These are phyloP conservation scores for Aurantiochytrium sp. DNA, from an alignment of 108 stramenopile species.

Conservation along the genomic window DNA sequence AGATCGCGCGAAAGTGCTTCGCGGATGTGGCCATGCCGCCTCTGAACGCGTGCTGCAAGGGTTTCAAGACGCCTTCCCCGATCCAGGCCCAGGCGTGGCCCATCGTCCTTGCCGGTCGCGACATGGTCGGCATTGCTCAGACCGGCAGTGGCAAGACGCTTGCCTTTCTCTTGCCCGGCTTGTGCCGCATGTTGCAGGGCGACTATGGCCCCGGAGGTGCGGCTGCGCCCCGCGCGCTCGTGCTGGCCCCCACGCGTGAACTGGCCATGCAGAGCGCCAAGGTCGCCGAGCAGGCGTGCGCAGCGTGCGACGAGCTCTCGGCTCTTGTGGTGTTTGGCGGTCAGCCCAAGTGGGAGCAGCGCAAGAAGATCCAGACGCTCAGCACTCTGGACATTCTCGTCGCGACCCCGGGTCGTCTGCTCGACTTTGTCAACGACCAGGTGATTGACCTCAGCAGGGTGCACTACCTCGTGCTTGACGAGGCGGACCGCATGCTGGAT, in stretches of 20 bases:
- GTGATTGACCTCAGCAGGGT: constrained; percentile 66
- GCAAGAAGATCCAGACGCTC: constrained; percentile 55
- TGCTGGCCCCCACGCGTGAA: constrained; percentile 94
- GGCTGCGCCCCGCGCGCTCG: constrained; percentile 74
- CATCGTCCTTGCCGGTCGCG: constrained; percentile 48
- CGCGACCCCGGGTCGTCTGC: constrained; percentile 90
- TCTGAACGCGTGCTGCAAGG: constrained; percentile 47
- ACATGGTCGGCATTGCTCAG: constrained; percentile 90
- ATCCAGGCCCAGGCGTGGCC: constrained; percentile 98
- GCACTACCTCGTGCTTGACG: constrained; percentile 80
- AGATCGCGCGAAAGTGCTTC: constrained; percentile 59
- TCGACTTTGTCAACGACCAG: constrained; percentile 82
- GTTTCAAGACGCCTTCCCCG: constrained; percentile 75
- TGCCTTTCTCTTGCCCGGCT: constrained; percentile 84
- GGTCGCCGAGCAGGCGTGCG: constrained; percentile 78
- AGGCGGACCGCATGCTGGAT: constrained; percentile 81
- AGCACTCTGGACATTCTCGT: constrained; percentile 73
- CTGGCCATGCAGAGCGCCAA: constrained; percentile 88
- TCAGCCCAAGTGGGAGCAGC: constrained; percentile 81
- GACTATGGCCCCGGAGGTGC: constrained; percentile 26
- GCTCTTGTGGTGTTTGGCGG: constrained; percentile 88
- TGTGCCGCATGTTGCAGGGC: constrained; percentile 55
- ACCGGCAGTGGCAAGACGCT: constrained; percentile 93
- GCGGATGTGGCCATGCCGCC: constrained; percentile 48
- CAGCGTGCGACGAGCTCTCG: constrained; percentile 57